Percentiles rank a stretch among this genome's conserved stretches.
Conservation (phyloP, 768 basidiomycete species). For the Russula vinacea region DNA sequence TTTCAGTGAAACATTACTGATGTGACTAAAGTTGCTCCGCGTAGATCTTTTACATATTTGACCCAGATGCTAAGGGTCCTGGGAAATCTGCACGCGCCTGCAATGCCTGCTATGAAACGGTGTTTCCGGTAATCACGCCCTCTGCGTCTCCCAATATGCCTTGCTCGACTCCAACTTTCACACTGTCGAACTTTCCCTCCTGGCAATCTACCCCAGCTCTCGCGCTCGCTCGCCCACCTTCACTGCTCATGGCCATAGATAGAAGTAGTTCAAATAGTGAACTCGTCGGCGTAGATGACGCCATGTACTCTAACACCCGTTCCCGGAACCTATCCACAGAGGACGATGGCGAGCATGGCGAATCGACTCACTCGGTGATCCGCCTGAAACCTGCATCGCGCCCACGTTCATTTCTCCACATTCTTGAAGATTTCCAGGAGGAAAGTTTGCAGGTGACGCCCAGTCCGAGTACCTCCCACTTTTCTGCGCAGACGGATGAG, state of each 20-base stretch:
- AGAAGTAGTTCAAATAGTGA: slow-evolving; percentile 33
- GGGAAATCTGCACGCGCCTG: slow-evolving; percentile 75
- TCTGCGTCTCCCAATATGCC: slow-evolving; percentile 27
- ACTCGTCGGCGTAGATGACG: slow-evolving; percentile 30
- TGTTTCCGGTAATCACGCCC: slow-evolving; percentile 62
- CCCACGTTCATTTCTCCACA: slow-evolving; percentile 63
- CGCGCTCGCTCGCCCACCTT: slow-evolving; percentile 31
- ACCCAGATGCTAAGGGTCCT: slow-evolving; percentile 43
- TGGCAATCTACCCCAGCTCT: slow-evolving; percentile 50
- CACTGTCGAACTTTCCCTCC: slow-evolving; percentile 53
- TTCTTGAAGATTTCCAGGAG: slow-evolving; percentile 59
- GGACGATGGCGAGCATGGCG: slow-evolving; percentile 16
- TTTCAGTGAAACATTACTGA: slow-evolving; percentile 1
- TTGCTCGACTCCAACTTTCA: slow-evolving; percentile 43
- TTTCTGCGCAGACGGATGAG: slow-evolving; percentile 33
- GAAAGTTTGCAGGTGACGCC: slow-evolving; percentile 11
- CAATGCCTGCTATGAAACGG: slow-evolving; percentile 79
- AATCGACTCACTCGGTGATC: slow-evolving; percentile 31
- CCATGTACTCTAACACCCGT: slow-evolving; percentile 10
- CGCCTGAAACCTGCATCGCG: slow-evolving; percentile 40
- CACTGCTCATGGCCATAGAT: slow-evolving; percentile 44
- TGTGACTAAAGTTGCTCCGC: slow-evolving; percentile 10
- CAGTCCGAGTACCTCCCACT: slow-evolving; percentile 35
- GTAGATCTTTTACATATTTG: slow-evolving; percentile 82
- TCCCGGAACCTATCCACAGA: slow-evolving; percentile 8